These are phyloP conservation scores for Ustilago esculenta DNA, from an alignment of 1,284 basidiomycete species.

Conservation along the genomic window DNA sequence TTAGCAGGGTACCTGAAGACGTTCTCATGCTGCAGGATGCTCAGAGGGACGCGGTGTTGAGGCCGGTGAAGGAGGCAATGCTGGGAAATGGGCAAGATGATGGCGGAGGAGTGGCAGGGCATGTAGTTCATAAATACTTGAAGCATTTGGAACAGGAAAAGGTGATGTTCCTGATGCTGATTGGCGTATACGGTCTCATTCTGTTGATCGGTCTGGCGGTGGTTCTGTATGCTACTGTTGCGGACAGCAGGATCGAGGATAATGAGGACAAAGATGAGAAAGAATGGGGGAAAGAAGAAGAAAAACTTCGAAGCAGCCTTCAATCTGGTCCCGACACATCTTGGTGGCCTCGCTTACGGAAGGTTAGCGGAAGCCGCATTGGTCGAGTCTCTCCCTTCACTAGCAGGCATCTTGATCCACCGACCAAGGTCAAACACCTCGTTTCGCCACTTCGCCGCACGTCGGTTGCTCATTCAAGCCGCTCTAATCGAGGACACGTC, in stretches of 20 bases:
- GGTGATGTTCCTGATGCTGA: conserved; percentile 81
- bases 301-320: conserved; percentile 9
- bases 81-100: conserved; percentile 67
- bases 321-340: not conserved
- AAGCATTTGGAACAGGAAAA: conserved; percentile 79
- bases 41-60: conserved; percentile 76
- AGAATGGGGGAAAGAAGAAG: not conserved
- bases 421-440: not conserved
- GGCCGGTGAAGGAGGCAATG: conserved; percentile 29
- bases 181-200: conserved; percentile 81
- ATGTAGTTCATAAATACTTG: conserved; percentile 79
- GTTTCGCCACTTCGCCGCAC: not conserved
- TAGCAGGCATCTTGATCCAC: not conserved
- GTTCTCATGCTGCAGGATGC: conserved; percentile 79
- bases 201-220: conserved; percentile 77
- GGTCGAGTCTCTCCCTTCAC: not conserved
- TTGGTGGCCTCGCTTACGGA: conserved; percentile 1
- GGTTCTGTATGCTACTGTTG: conserved; percentile 69
- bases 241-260: conserved; percentile 1
- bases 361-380: not conserved
- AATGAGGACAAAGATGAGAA: not conserved
- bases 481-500: conserved; percentile 10
- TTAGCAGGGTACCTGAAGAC: conserved; percentile 78
- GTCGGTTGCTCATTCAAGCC: conserved; percentile 5
- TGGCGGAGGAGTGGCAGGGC: conserved; percentile 76